These are phyloP conservation scores for Penicillium ochrochloron DNA, from an alignment of 495 filamentous ascomycete species.

Conservation along the genomic window DNA sequence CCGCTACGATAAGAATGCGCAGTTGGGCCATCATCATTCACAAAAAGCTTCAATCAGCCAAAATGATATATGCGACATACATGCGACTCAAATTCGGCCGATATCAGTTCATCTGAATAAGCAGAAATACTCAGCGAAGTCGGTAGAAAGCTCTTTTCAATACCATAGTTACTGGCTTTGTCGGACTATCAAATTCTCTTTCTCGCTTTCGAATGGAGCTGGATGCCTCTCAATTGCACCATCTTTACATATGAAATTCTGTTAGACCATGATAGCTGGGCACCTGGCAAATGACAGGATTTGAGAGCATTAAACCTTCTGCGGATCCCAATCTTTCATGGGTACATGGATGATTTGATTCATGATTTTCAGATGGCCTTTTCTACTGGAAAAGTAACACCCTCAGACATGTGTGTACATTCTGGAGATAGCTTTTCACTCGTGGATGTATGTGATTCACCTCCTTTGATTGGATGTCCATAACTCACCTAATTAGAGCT, in stretches of 20 bases:
- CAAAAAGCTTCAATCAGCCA: neutral
- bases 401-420: neutral
- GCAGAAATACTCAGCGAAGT: neutral
- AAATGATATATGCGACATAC: neutral
- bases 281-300: neutral
- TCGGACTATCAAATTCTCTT: neutral
- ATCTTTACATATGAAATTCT: neutral
- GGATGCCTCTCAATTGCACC: neutral
- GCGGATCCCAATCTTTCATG: neutral
- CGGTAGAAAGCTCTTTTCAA: neutral
- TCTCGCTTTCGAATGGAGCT: neutral
- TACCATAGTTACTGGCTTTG: neutral
- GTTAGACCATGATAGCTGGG: neutral
- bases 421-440: neutral
- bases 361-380: neutral
- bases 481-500: neutral
- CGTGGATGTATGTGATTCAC: neutral
- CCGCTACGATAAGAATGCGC: neutral
- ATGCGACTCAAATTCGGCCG: neutral
- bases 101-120: neutral
- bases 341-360: neutral
- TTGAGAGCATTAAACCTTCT: neutral
- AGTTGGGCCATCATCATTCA: neutral
- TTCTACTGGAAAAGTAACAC: neutral
- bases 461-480: neutral